Evolutionary conservation across 495 filamentous ascomycete genomes (phyloP).

Genomic region (Aspergillus kassunensis): DNA sequence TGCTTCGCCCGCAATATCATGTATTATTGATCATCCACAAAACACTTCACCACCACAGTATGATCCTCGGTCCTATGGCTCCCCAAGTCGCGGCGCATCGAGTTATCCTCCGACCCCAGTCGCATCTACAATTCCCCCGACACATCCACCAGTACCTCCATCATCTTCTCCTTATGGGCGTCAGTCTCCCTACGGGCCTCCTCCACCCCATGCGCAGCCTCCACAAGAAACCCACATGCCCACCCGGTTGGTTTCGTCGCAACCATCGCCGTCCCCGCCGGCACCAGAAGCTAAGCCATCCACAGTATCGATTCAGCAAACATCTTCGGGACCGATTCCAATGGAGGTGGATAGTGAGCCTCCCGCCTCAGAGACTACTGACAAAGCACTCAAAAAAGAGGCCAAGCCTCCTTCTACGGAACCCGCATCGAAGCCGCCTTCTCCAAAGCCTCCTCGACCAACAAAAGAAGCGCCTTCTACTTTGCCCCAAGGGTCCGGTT

Average conservation of each 20-base stretch:
- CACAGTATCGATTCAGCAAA: constrained; percentile 4
- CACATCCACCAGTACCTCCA: constrained; percentile 22
- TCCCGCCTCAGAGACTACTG: constrained; percentile 14
- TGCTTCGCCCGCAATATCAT: constrained; percentile 84
- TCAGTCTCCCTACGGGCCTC: constrained; percentile 30
- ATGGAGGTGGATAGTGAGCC: constrained; percentile 41
- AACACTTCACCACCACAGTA: constrained; percentile 33
- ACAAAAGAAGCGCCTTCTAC: constrained; percentile 53
- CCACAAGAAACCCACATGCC: constrained; percentile 23
- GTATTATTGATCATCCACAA: constrained; percentile 75
- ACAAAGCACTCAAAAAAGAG: constrained; percentile 29
- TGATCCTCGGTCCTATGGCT: constrained; percentile 27
- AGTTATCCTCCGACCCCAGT: constrained; percentile 28
- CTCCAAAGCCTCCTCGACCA: constrained; percentile 52
- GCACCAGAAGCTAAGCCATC: constrained; percentile 12
- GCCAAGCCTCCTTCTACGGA: constrained; percentile 41
- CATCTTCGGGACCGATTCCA: constrained; percentile 19
- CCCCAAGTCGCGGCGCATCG: constrained; percentile 29
- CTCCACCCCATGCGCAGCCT: constrained; percentile 20
- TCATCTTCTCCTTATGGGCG: constrained; percentile 23
- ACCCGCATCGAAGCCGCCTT: constrained; percentile 54
- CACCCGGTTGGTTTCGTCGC: constrained; percentile 18
- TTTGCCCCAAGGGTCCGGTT: constrained; percentile 62
- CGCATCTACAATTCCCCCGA: constrained; percentile 20
- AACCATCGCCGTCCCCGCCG: constrained; percentile 13